These are phyloP conservation scores for Geotrichum australiense DNA, from an alignment of 1,139 yeast species.

Conservation along the genomic window DNA sequence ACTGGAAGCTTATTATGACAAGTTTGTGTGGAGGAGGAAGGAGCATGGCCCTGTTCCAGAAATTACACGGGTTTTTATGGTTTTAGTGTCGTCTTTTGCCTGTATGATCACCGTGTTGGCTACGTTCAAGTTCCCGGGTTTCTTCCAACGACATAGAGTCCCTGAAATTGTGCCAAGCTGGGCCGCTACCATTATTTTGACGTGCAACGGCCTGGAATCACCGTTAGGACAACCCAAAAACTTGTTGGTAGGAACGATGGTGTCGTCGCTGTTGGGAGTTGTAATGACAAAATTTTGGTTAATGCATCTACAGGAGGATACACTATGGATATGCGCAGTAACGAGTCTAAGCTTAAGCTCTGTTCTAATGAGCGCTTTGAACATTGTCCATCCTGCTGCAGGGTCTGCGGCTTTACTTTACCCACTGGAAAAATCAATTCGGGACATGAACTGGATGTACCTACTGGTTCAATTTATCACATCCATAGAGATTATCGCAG, in stretches of 20 bases:
- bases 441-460: conserved; percentile 61
- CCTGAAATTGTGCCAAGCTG: conserved; percentile 51
- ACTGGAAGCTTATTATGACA: conserved; percentile 1
- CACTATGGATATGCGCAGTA: conserved; percentile 57
- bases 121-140: conserved; percentile 42
- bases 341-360: conserved; percentile 52
- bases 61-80: conserved; percentile 21
- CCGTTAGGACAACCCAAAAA: conserved; percentile 67
- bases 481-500: conserved; percentile 43
- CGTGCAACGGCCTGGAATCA: conserved; percentile 49
- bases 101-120: conserved; percentile 49
- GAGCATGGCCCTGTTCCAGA: conserved; percentile 12
- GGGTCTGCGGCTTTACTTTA: conserved; percentile 68
- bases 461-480: conserved; percentile 52
- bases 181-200: conserved; percentile 60
- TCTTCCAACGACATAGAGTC: conserved; percentile 42
- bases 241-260: conserved; percentile 50
- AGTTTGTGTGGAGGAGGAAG: conserved; percentile 3
- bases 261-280: conserved; percentile 49
- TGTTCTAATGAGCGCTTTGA: conserved; percentile 49
- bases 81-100: conserved; percentile 38
- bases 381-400: conserved; percentile 66
- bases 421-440: conserved; percentile 41
- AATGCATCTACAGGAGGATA: conserved; percentile 35
- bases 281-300: conserved; percentile 50